These are phyloP conservation scores for Selaginella moellendorffii DNA, from an alignment of 75 land plant species.

Conservation along the genomic window DNA sequence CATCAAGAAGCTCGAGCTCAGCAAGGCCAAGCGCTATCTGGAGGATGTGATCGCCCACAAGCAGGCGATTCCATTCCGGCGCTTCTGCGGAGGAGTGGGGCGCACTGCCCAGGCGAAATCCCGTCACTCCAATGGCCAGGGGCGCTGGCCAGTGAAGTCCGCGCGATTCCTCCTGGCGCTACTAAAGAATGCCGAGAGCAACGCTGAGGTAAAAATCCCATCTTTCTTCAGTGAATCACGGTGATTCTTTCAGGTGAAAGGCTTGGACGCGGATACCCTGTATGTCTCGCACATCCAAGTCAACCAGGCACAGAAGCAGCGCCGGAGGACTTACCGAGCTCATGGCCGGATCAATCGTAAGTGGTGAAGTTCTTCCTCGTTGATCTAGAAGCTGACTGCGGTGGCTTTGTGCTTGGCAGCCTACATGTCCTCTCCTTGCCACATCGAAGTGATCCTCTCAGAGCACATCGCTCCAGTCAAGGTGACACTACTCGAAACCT, in stretches of 20 bases:
- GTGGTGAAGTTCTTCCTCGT: constrained; percentile 8
- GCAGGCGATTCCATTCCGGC: constrained; percentile 72
- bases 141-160: constrained; percentile 82
- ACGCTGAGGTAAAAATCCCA: constrained; percentile 51
- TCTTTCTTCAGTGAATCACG: background rate
- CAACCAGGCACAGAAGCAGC: constrained; percentile 85
- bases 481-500: constrained; percentile 25
- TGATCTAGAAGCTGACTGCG: background rate
- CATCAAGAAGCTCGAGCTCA: constrained; percentile 57
- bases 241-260: constrained; percentile 51
- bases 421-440: constrained; percentile 95
- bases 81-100: constrained; percentile 90
- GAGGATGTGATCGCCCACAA: constrained; percentile 91
- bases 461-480: constrained; percentile 88
- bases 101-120: constrained; percentile 89
- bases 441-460: constrained; percentile 77
- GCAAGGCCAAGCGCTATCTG: constrained; percentile 79
- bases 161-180: constrained; percentile 57
- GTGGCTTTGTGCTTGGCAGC: constrained; percentile 28
- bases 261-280: constrained; percentile 83
- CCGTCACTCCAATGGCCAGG: constrained; percentile 78
- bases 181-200: constrained; percentile 82
- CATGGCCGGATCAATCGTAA: constrained; percentile 92
- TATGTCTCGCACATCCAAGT: constrained; percentile 83
- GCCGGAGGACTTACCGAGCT: constrained; percentile 87